Conservation (phyloP, 495 filamentous ascomycete genomes). For the Penicillium paradoxum region DNA sequence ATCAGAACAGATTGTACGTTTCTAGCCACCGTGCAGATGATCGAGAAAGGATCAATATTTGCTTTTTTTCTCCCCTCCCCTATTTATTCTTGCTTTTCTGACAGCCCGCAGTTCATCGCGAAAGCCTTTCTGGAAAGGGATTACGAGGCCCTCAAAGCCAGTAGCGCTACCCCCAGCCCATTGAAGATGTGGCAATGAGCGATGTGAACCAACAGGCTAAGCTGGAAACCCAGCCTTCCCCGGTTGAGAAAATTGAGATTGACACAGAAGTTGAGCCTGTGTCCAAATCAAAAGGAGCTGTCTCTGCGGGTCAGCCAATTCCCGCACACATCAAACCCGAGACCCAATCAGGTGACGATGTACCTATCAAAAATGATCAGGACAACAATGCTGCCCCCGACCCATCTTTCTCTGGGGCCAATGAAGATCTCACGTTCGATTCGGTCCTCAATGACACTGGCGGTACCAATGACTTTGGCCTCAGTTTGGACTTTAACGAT, state of each 20-base stretch:
- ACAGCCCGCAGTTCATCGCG: conserved; percentile 37
- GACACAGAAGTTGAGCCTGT: conserved; percentile 11
- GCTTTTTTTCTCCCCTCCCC: background rate
- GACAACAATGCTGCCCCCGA: conserved; percentile 11
- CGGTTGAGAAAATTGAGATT: conserved; percentile 13
- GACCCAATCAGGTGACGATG: conserved; percentile 13
- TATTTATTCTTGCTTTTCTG: conserved; percentile 11
- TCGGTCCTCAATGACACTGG: conserved; percentile 33
- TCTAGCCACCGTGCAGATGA: background rate
- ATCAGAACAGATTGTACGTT: conserved; percentile 49
- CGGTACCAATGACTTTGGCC: conserved; percentile 38
- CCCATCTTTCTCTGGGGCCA: conserved; percentile 18
- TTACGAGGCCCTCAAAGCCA: conserved; percentile 38
- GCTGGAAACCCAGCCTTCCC: conserved; percentile 10
- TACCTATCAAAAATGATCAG: conserved; percentile 24
- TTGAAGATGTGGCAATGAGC: conserved; percentile 31
- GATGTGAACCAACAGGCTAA: conserved; percentile 20
- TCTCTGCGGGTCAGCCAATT: conserved; percentile 6
- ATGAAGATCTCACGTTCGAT: conserved; percentile 38
- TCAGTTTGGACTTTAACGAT: conserved; percentile 44
- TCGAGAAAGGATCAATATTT: background rate
- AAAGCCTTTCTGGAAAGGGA: conserved; percentile 45
- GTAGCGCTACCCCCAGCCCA: conserved; percentile 27
- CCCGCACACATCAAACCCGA: conserved; percentile 13
- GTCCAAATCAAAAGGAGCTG: conserved; percentile 12